Base-by-base conservation (phyloP, 225 moss, liverwort and hornwort species). In the Sphagnum contortum region DNA sequence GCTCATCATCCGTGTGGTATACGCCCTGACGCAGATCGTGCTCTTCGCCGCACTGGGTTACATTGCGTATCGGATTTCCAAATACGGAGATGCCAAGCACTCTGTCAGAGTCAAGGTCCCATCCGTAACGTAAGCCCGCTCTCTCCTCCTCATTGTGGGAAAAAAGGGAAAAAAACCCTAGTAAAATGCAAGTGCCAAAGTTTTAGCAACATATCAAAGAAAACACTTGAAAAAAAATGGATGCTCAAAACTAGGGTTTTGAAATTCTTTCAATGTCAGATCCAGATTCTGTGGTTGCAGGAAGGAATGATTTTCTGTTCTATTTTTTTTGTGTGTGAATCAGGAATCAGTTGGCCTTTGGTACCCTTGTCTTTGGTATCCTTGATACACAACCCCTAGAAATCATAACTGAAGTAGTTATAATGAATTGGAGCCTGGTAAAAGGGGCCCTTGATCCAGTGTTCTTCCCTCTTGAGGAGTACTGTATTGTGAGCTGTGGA, bases 1-100 rank as follows among this genome's bases (percentile, higher is more conserved):
- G 68, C 57, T 92, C 58, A 50, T 92, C 68, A 77, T 92, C 62
- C 84, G 91, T 8, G n/a, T 81, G 53, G 14, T 92, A 29, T 92
- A 92, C 69, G 89, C 72, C 6, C 4, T 79, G 3, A 79, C 89
- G 7, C 91, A 89, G 70, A 45, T 73, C 12, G 70, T 69, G 11
- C 50, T 92, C 2, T 83, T 87, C 48, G 57, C 45, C 4, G 49
- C 72, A 1, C 73, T 89, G 63, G 73, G 62, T 9, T 62, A 73
- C 48, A 81, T 92, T 44, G 78, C 73, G 64, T 65, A 45, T 51
- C 78, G 78, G 9, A 89, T 92, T 57, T 60, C 4, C 11, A 61
- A 57, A 11, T 49, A 75, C 2, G 91, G 91, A 7, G 91, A 92
- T 7, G 77, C 63, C 45, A 77, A 76, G 74, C 79, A 76, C 61